Base-by-base conservation (phyloP, 352 stramenopile genomes). In the Pythium phragmiticola region DNA sequence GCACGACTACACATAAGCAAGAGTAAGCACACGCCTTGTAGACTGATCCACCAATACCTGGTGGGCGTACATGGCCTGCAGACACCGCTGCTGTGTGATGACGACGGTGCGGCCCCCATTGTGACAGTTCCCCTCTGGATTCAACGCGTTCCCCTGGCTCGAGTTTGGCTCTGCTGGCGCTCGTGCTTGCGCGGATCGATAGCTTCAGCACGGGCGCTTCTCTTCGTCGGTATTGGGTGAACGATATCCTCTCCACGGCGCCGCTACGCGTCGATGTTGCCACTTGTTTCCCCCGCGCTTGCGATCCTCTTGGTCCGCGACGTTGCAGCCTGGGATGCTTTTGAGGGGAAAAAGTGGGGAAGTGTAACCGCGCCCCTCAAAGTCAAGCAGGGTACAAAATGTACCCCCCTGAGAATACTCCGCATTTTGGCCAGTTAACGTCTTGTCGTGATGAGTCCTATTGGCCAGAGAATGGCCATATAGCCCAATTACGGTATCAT, bases 1-100 rank as follows among this genome's bases (percentile, higher is more conserved):
- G 69, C 19, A 89, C 75, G 63, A 94, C 84, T 94, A 47, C 37
- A 68, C 3, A 54, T 16, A 57, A 33, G 61, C 33, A 17, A 12
- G 69, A 39, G 34, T 13, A 39, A 53, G 36, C 8, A 41, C 6
- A 33, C 26, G 26, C 9, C 42, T 42, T 11, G 17, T 43, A 28
- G 28, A n/a, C 28, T n/a, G 14, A 55, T 30, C 39, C 33, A 63
- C 41, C 11, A 9, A 13, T 37, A 34, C 43, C 37, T 17, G 21
- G 2, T 41, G 7, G 8, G 41, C 54, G 54, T 61, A 67, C 60
- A 67, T 16, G 60, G 52, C 26, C 60, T 61, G 33, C 37, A 57
- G 41, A 63, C 30, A 34, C 52, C 39, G 7, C 26, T 47, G 7
- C 12, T 23, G 19, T 50, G 62, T 19, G 43, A 23, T 12, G 37